Base-by-base conservation (phyloP, 1,284 basidiomycete genomes). In the Cystobasidiaceae sp. region DNA sequence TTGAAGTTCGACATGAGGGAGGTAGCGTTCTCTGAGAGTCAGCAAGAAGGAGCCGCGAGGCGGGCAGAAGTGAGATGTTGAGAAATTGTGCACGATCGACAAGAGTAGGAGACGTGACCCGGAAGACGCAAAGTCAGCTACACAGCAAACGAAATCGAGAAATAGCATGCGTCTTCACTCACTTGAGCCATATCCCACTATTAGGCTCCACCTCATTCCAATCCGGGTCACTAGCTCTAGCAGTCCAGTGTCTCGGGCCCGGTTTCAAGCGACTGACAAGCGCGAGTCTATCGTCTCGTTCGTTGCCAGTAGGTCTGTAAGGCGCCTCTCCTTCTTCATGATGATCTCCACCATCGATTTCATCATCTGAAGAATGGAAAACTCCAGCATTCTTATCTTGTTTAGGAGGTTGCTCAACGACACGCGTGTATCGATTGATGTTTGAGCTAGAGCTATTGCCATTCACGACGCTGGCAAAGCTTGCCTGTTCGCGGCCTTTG, bases 191-290 rank as follows among this genome's bases (percentile, higher is more conserved):
- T 56, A 94, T 93, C 2, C 86, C 84, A 34, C 90, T 93, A 77
- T 93, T 88, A 0, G 93, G 93, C 74, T 97, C 93, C 1, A 91
- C 73, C 57, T 79, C 81, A 63, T 86, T 80, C 74, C 92, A 96
- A 23, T 80, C 69, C 0, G 87, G 87, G 74, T 92, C 90, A 56
- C 85, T 84, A 32, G 78, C 77, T 0, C 83, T 82, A 0, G 86
- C 77, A 21, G 79, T 83, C 73, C 77, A 86, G 48, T 90, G 84
- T 39, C 80, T 80, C 3, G 92, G 90, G 0, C 92, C 92, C 43
- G 84, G 79, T 66, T 83, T 77, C 3, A 97, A 80, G 15, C 87
- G 82, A 69, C 93, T 86, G 7, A 90, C 77, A 17, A 96, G 76
- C 0, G 83, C 84, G 33, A 71, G 68, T 19, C 67, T 58, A 25